Base-by-base conservation (phyloP, 2,329 filamentous ascomycete genomes). In the Neopestalotiopsis rosae region DNA sequence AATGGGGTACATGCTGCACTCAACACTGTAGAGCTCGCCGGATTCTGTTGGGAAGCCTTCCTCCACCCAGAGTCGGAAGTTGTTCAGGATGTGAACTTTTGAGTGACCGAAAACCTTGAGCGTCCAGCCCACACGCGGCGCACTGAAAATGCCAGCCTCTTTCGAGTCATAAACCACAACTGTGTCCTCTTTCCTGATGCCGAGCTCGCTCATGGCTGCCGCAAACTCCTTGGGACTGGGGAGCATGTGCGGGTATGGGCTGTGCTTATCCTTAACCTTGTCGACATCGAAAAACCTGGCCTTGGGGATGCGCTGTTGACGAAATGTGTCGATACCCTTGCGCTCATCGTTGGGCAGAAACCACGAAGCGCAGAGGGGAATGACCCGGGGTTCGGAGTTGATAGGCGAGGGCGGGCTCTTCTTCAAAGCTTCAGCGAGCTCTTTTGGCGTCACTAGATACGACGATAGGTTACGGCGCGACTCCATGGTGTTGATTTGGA, bases 221-320 rank as follows among this genome's bases (percentile, higher is more conserved):
- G 94, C 93, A 78, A 99, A 98, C 65, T 89, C 87, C 76, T 93
- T 90, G 49, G 93, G 86, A 7, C 88, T 91, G 2, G 96, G 96
- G 2, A 99, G 89, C 96, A 99, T 99, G 80, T 99, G 96, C 7
- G 96, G 95, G 79, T 97, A 98, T 1, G 94, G 92, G 67, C 92
- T 97, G 74, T 90, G 89, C 72, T 91, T 90, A 81, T 99, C 95
- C 76, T 96, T 94, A 78, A 97, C 89, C 75, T 90, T 94, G 81
- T 99, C 96, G 67, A 99, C 87, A 80, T 99, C 95, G 80, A 99
- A 99, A 88, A 98, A 99, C 40, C 94, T 92, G 1, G 96, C 92
- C 76, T 91, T 91, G 28, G 95, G 95, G 72, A 99, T 96, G 75
- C 94, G 93, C 78, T 91, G 89, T 78, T 94, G 88, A 73, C 90